phyloP scores from a whole-genome alignment of 2,329 filamentous ascomycete species.

The Dactylellina haptotyla region DNA sequence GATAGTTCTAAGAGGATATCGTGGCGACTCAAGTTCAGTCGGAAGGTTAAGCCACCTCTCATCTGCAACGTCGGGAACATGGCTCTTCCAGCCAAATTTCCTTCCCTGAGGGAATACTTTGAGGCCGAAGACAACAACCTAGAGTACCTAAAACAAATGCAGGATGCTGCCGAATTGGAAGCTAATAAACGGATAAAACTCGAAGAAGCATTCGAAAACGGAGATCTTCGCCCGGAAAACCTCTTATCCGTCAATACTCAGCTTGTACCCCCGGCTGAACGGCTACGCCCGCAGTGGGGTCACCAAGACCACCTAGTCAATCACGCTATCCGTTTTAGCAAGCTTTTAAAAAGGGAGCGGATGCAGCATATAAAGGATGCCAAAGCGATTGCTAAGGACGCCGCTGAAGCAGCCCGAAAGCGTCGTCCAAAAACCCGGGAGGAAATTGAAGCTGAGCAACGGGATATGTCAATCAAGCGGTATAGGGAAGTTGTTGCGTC shows the following conservation, averaged over 20 bases:
- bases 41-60: constrained; percentile 53
- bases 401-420: constrained; percentile 77
- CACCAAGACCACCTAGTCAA: constrained; percentile 85
- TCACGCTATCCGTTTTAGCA: constrained; percentile 82
- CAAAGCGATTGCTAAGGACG: constrained; percentile 56
- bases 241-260: constrained; percentile 70
- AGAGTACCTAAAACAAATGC: constrained; percentile 68
- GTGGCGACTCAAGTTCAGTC: constrained; percentile 53
- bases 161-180: constrained; percentile 73
- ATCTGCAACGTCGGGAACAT: constrained; percentile 46
- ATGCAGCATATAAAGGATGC: constrained; percentile 77
- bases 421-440: constrained; percentile 80
- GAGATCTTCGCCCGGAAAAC: constrained; percentile 76
- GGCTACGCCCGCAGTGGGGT: constrained; percentile 82
- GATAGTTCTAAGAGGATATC: constrained; percentile 60
- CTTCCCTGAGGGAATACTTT: constrained; percentile 43
- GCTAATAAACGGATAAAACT: constrained; percentile 75
- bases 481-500: constrained; percentile 75
- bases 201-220: constrained; percentile 76
- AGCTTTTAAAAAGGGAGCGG: constrained; percentile 81
- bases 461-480: constrained; percentile 72
- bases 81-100: constrained; percentile 35
- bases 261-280: constrained; percentile 73
- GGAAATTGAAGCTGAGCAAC: constrained; percentile 81
- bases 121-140: constrained; percentile 58